A percentile compares a stretch with the other conserved stretches of the same genome.
These are phyloP conservation scores for Colletotrichum cordylinicola DNA, from an alignment of 2,329 filamentous ascomycete genomes.

Conservation along the genomic window DNA sequence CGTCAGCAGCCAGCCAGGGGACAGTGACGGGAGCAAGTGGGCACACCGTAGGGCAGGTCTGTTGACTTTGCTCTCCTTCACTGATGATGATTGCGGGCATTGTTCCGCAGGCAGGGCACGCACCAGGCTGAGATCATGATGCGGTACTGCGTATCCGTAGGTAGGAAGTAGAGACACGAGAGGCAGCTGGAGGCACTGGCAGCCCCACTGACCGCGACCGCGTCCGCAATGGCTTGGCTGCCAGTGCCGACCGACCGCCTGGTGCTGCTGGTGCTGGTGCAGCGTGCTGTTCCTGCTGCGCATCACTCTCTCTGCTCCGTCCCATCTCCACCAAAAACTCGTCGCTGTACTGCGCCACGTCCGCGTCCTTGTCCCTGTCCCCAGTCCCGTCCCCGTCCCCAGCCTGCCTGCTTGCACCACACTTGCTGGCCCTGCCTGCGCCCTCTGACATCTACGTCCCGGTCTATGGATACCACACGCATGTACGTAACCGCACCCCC, in stretches of 20 bases:
- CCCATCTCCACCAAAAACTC: slow-evolving; percentile 17
- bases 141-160: neutral
- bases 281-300: neutral
- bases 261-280: neutral
- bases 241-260: neutral
- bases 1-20: slow-evolving; percentile 7
- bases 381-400: neutral
- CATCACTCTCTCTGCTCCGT: neutral
- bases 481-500: neutral
- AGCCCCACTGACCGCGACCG: neutral
- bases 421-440: neutral
- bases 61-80: neutral
- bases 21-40: neutral
- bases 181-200: neutral
- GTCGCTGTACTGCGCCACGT: slow-evolving; percentile 18
- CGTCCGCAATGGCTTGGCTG: neutral
- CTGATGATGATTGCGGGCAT: neutral
- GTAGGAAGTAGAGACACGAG: neutral
- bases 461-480: neutral
- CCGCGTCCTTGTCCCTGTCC: slow-evolving; percentile 16
- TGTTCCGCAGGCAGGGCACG: neutral
- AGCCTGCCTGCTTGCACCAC: neutral
- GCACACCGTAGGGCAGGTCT: neutral
- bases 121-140: neutral
- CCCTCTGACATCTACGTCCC: slow-evolving; percentile 7